Evolutionary conservation across 1,284 basidiomycete species (phyloP), one percentile per base, ranked within the genome.

Genomic region (Caloboletus firmus): DNA sequence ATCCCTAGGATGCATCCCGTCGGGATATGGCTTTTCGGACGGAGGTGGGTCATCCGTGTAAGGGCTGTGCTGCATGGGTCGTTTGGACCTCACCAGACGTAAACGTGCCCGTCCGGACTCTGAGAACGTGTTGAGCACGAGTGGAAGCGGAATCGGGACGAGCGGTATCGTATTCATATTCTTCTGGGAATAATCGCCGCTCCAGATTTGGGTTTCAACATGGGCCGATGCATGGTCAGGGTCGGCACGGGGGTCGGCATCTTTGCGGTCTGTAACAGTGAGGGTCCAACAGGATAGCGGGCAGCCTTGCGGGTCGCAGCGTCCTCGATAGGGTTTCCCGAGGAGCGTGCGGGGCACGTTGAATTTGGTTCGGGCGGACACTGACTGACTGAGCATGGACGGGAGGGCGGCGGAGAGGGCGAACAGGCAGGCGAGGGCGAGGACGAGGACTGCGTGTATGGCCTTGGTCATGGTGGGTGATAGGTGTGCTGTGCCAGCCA

Each of bases 321-420:
- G 45, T 41, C 37, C 52, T 43, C 49, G 52, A 40, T 60, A 67
- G 3, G 55, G 42, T 39, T 46, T 56, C 5, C 66, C 64, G 11
- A 62, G 64, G 41, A 68, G 49, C 11, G 59, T 60, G 17, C 49
- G 56, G 11, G 63, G 62, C 11, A 24, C 45, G 30, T 51, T 59
- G 12, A 52, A 24, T 20, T 51, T 35, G 17, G 17, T 28, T 30
- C 26, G 13, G 4, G 22, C 0, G 5, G 35, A 44, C 24, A 17
- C 11, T 4, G 40, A 24, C 22, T 45, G 45, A 47, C 36, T 24
- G 28, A 34, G 12, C 28, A 31, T 3, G 17, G 28, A 34, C 2
- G 61, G 60, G 31, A 49, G 48, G 7, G 50, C 48, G 3, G 42
- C 7, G 31, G 54, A 52, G 41, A 63, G 10, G 1, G 48, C n/a